A percentile compares a stretch with the other conserved stretches of the same genome.
Evolutionary conservation across 495 filamentous ascomycete genomes (phyloP).

Genomic region (Penicillium atrosanguineum): DNA sequence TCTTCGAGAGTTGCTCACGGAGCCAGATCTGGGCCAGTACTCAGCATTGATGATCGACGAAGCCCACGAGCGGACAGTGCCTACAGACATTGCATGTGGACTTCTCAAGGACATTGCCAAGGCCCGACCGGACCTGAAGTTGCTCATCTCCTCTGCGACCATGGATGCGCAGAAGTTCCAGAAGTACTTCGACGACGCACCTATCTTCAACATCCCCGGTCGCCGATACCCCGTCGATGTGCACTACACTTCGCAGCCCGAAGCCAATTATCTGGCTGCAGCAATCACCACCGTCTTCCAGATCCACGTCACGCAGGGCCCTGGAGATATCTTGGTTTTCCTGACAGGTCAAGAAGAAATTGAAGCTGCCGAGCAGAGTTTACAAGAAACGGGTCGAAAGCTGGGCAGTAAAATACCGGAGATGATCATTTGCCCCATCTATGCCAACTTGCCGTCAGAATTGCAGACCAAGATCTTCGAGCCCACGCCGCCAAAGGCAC

Average conservation of each 20-base stretch:
- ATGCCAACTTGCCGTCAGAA: slow-evolving; percentile 84
- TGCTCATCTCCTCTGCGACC: slow-evolving; percentile 92
- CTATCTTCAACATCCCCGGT: slow-evolving; percentile 95
- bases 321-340: slow-evolving; percentile 89
- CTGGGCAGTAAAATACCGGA: slow-evolving; percentile 80
- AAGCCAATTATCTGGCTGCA: slow-evolving; percentile 91
- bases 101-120: slow-evolving; percentile 90
- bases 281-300: slow-evolving; percentile 93
- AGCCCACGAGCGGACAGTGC: slow-evolving; percentile 89
- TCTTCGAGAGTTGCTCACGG: slow-evolving; percentile 84
- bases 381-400: slow-evolving; percentile 77
- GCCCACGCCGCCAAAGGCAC: slow-evolving; percentile 72
- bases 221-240: slow-evolving; percentile 89
- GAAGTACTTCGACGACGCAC: slow-evolving; percentile 88
- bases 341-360: slow-evolving; percentile 91
- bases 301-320: slow-evolving; percentile 85
- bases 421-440: slow-evolving; percentile 83
- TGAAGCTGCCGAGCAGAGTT: slow-evolving; percentile 75
- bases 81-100: slow-evolving; percentile 88
- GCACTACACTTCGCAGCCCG: slow-evolving; percentile 87
- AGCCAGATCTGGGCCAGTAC: slow-evolving; percentile 83
- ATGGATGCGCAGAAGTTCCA: slow-evolving; percentile 95
- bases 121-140: slow-evolving; percentile 80
- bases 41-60: slow-evolving; percentile 95
- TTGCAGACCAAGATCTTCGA: slow-evolving; percentile 88